Evolutionary conservation across 2,329 filamentous ascomycete genomes (phyloP).

Genomic region (Aspergillus proliferans): DNA sequence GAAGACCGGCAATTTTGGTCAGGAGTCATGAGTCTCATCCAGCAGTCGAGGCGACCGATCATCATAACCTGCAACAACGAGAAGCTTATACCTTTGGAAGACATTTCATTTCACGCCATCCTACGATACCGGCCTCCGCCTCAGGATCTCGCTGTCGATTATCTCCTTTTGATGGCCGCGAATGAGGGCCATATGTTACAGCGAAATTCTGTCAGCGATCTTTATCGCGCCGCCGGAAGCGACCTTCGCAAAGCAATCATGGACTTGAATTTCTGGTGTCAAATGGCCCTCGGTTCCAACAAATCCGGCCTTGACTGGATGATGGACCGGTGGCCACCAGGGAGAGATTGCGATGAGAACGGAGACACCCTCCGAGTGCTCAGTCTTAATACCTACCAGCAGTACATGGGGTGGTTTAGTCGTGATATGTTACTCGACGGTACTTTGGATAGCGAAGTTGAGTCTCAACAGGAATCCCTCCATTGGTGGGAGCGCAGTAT

Average conservation of each 20-base stretch:
- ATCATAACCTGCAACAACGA: conserved; percentile 95
- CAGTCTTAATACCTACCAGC: conserved; percentile 70
- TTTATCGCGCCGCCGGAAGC: conserved; percentile 62
- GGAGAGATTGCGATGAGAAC: conserved; percentile 60
- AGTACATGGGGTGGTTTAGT: conserved; percentile 70
- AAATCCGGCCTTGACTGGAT: conserved; percentile 89
- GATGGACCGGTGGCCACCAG: conserved; percentile 67
- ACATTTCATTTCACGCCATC: conserved; percentile 75
- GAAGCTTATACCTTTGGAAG: conserved; percentile 66
- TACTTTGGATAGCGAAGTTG: conserved; percentile 50
- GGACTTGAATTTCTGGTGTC: conserved; percentile 94
- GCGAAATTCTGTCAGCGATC: conserved; percentile 58
- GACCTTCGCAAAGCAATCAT: conserved; percentile 77
- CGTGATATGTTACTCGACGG: conserved; percentile 50
- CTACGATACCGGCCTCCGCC: conserved; percentile 68
- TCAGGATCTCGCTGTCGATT: conserved; percentile 64
- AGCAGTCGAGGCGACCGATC: conserved; percentile 82
- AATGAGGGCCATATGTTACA: conserved; percentile 79
- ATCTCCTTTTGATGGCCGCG: conserved; percentile 74
- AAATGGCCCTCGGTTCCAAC: conserved; percentile 86
- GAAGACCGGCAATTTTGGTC: conserved; percentile 95
- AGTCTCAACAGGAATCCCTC: conserved; percentile 60
- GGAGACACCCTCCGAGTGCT: conserved; percentile 68
- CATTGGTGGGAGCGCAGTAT: conserved; percentile 62
- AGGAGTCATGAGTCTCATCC: conserved; percentile 69